Base-by-base conservation (phyloP, 768 basidiomycete species). In the Calvatia gigantea region DNA sequence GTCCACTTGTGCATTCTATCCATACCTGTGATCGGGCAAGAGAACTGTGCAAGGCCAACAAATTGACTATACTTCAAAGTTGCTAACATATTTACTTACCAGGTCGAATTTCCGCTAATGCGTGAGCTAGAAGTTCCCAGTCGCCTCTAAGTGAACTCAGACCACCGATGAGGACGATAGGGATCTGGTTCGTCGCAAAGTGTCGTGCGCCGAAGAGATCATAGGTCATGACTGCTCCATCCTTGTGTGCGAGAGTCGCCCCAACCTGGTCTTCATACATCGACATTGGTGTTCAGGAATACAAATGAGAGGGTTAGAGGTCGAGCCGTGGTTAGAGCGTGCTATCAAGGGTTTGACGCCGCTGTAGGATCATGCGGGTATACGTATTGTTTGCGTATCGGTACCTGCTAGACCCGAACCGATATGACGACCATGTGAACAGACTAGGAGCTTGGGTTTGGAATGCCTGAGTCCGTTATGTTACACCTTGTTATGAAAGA, bases 151-250 rank as follows among this genome's bases (percentile, higher is more conserved):
- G 61, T 14, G 69, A 67, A 46, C 69, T 73, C 65, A 76, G 68
- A 9, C 78, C 78, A 21, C 70, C 69, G 11, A 81, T 62, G 25
- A 79, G 67, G 3, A 79, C 73, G 32, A 80, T 66, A 6, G 78
- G 78, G 15, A 63, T 56, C 2, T 55, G 58, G 7, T 38, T 58
- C 4, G 50, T 31, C 2, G 66, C 69, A 7, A 71, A 52, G 55
- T 73, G 65, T 28, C 67, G 56, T 5, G 68, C 61, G 17, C 78
- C 78, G 11, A 74, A 54, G 25, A 79, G 55, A 45, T 77, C 70
- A 56, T 76, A 80, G 6, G 70, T 73, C 15, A 76, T 60, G 43
- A 65, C 65, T 0, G 77, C 74, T 14, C 78, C 77, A 60, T 77
- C 77, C n/a, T 70, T 63, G 32, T 77, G 70, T 17, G 53, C 56